Base-by-base conservation (phyloP, 176 grass and related monocot species). In the Oryza punctata region DNA sequence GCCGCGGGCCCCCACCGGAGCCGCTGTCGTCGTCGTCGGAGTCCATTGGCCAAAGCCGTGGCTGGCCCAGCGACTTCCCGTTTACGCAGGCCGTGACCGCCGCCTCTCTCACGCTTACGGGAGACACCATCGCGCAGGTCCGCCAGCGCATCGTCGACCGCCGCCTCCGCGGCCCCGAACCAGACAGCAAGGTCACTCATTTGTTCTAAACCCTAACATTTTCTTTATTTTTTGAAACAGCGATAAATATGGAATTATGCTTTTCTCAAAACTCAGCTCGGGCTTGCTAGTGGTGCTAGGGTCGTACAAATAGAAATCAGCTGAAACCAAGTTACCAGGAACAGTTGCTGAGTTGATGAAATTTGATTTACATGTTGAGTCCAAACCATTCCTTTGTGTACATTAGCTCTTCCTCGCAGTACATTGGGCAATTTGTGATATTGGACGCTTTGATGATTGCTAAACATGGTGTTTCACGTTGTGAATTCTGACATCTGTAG, bases 41-140 rank as follows among this genome's bases (percentile, higher is more conserved):
- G 46, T 94, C 96, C 69, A 30, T 87, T 25, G 44, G 85, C 64
- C 25, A 83, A 43, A 75, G 65, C 25, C 35, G 72, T 18, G 82
- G 89, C n/a, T 81, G 87, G 87, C 83, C 85, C 69, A 40, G 85
- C 21, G 90, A 82, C 3, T 99, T 99, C 86, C 96, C 96, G 11
- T 88, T 95, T 70, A 94, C 85, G 84, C 93, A 96, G 87, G 93
- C 96, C 7, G 73, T 77, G 44, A 90, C 85, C 13, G 96, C 96
- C 7, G 96, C 93, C 10, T 95, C 79, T 35, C 96, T 98, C 73
- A 90, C 93, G 85, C 73, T 99, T 14, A 85, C 93, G 9, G 96
- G 96, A 13, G 96, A 99, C 65, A 99, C 96, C 44, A 83, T 99
- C 59, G 93, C 96, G 25, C 96, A 99, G 85, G 87, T 94, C 73